Conservation (phyloP, 2,329 filamentous ascomycete genomes). For the Paecilomyces sp. region DNA sequence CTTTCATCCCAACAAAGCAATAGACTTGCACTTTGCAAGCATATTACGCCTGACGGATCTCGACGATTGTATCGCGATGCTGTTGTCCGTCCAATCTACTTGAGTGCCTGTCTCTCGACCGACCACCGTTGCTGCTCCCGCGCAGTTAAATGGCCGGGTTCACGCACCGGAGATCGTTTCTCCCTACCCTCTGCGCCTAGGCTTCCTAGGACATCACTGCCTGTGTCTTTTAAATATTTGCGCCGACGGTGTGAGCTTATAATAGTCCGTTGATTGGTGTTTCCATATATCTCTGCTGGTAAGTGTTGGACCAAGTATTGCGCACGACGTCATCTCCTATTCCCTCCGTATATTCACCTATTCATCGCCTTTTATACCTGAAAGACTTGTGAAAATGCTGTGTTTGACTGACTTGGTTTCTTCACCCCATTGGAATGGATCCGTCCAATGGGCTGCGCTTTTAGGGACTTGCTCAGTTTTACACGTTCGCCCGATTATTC, state of each 20-base stretch:
- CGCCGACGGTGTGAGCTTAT: background rate
- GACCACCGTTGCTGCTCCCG: background rate
- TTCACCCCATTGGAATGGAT: background rate
- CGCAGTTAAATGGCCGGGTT: background rate
- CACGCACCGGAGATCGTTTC: background rate
- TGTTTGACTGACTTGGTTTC: background rate
- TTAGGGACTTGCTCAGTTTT: background rate
- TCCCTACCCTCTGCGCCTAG: background rate
- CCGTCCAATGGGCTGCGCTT: slow-evolving; percentile 1
- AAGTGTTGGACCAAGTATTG: background rate
- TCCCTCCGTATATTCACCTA: background rate
- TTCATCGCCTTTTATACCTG: background rate
- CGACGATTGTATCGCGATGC: background rate
- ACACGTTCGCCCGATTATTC: background rate
- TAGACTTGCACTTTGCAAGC: background rate
- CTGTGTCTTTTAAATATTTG: background rate
- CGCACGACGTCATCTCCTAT: background rate
- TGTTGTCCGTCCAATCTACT: background rate
- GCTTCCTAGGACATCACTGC: background rate
- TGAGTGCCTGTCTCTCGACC: background rate
- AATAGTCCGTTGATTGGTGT: background rate
- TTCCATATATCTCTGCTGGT: background rate
- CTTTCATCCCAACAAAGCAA: background rate
- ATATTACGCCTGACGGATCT: background rate
- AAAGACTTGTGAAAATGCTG: background rate